phyloP scores from a whole-genome alignment of 371 early-diverging fungal genomes.

The Mucor piriformis region DNA sequence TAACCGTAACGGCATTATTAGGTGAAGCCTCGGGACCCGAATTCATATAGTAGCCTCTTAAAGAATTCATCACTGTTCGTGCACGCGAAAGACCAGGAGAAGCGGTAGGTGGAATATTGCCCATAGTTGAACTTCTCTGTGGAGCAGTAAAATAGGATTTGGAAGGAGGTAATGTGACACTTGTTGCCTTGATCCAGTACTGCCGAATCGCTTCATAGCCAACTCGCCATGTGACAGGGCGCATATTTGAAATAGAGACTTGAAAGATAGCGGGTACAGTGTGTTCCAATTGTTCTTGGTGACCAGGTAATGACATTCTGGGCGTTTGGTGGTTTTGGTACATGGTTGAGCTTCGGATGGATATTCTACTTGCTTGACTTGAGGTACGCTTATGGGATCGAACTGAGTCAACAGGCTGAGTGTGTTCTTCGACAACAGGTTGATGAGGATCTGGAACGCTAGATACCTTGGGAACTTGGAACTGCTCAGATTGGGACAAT shows the following conservation, averaged over 20 bases:
- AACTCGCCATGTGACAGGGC: conserved; percentile 39
- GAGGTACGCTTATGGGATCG: conserved; percentile 19
- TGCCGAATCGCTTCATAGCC: conserved; percentile 50
- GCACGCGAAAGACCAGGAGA: conserved; percentile 39
- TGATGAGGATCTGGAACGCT: not conserved
- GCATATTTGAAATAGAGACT: conserved; percentile 28
- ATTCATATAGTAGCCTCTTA: conserved; percentile 25
- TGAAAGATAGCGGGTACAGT: conserved; percentile 45
- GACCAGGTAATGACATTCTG: not conserved
- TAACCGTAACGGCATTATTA: not conserved
- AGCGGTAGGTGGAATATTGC: not conserved
- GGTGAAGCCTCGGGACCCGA: not conserved
- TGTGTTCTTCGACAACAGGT: not conserved
- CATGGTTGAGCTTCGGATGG: conserved; percentile 9
- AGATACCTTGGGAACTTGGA: conserved; percentile 10
- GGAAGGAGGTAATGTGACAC: conserved; percentile 27
- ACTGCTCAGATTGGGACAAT: conserved; percentile 17
- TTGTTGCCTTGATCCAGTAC: conserved; percentile 47
- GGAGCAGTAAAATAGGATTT: conserved; percentile 29
- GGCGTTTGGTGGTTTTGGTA: conserved; percentile 1
- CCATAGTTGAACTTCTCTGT: not conserved
- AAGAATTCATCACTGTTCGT: conserved; percentile 49
- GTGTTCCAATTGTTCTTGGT: not conserved
- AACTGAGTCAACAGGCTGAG: not conserved
- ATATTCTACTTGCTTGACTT: conserved; percentile 22